Base-by-base conservation (phyloP, 768 basidiomycete species). In the Leccinum ochraceum region DNA sequence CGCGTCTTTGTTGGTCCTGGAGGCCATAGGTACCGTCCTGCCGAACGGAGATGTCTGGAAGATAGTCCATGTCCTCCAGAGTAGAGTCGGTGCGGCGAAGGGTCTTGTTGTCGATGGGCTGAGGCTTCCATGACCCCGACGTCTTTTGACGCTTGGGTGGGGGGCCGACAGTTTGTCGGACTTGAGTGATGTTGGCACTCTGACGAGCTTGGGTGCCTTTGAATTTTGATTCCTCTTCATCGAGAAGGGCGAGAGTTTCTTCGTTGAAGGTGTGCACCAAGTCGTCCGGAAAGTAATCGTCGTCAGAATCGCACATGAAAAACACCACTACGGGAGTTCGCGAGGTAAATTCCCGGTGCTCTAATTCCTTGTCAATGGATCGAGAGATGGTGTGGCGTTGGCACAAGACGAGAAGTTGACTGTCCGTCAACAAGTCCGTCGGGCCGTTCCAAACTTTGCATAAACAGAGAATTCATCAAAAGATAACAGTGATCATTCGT, bases 231-330 rank as follows among this genome's bases (percentile, higher is more conserved):
- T 90, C 89, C 58, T 81, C 81, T 57, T 80, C 76, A 64, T 89
- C 87, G 20, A 90, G 79, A 30, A 80, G 74, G 10, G 88, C 87
- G 54, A 89, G 72, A 0, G 84, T 79, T 61, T 81, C 76, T 55
- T 83, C 86, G 67, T 90, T 87, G 46, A 90, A 46, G 44, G 44
- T 22, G 11, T 46, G 73, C 48, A 83, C 77, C 62, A 88, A 76
- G 57, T 86, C 86, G 70, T 88, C 87, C 64, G 79, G 77, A 71
- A 81, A 79, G 69, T 86, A 86, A 68, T 86, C 81, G 71, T 89
- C 89, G 73, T 90, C 90, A 32, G 82, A 85, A 74, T 82, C 83
- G 66, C 81, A 76, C 86, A 88, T 89, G 59, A 58, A 62, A 61
- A 53, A 46, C 30, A 24, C 55, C 32, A n/a, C 36, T n/a, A n/a